Evolutionary conservation across 805 yeast species (phyloP).

Genomic region (Candida sithepensis): DNA sequence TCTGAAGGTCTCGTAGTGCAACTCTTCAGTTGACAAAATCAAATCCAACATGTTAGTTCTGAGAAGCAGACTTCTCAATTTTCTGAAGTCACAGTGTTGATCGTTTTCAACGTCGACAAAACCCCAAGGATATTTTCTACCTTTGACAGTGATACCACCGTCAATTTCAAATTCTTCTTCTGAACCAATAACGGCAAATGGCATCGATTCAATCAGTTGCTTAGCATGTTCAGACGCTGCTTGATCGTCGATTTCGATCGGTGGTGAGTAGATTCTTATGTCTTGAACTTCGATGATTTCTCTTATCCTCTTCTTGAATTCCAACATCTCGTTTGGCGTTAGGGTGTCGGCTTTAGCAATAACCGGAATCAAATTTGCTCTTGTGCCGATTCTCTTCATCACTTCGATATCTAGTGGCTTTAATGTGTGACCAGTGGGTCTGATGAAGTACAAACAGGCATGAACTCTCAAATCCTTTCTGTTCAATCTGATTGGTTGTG

Average conservation of each 20-base stretch:
- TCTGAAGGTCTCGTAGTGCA: constrained; percentile 80
- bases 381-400: constrained; percentile 75
- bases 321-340: constrained; percentile 63
- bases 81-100: constrained; percentile 78
- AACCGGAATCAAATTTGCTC: constrained; percentile 86
- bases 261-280: constrained; percentile 80
- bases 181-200: constrained; percentile 79
- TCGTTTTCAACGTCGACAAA: constrained; percentile 85
- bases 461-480: constrained; percentile 85
- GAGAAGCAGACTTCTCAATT: constrained; percentile 71
- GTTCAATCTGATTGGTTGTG: constrained; percentile 71
- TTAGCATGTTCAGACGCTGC: constrained; percentile 79
- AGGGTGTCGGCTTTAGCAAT: constrained; percentile 87
- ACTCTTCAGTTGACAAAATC: constrained; percentile 72
- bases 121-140: constrained; percentile 91
- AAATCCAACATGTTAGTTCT: constrained; percentile 84
- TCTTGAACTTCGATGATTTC: constrained; percentile 81
- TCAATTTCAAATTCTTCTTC: constrained; percentile 66
- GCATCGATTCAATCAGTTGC: constrained; percentile 79
- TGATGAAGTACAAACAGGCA: constrained; percentile 83
- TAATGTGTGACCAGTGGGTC: constrained; percentile 87
- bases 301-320: constrained; percentile 72
- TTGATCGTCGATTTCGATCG: constrained; percentile 69
- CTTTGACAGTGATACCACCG: constrained; percentile 60
- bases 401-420: constrained; percentile 85